Conservation (phyloP, 225 moss, liverwort and hornwort genomes). For the Bryum argenteum region DNA sequence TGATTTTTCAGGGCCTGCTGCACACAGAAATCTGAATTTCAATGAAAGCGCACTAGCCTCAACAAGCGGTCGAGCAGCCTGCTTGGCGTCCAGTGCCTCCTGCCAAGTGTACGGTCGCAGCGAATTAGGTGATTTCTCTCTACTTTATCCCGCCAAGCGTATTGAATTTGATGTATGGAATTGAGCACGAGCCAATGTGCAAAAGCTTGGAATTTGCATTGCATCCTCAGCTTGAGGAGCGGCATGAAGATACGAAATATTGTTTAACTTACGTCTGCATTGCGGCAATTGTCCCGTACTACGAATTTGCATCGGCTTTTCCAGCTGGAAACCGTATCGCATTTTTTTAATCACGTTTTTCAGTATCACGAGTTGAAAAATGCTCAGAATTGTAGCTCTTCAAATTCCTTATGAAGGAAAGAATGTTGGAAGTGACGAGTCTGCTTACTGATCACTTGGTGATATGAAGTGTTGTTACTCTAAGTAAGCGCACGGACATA, state of each 20-base stretch:
- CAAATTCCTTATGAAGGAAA: no score
- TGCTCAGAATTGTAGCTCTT: no score
- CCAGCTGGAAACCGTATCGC: no score
- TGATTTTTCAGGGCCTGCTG: conserved; percentile 20
- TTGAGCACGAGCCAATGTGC: background rate
- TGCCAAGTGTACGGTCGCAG: conserved; percentile 31
- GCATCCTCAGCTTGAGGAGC: background rate
- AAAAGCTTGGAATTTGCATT: conserved; percentile 1
- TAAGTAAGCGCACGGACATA: no score
- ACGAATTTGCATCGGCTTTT: no score
- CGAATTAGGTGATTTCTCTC: conserved; percentile 32
- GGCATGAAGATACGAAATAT: background rate
- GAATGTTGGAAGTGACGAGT: no score
- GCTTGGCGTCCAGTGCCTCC: conserved; percentile 46
- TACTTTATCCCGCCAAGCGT: conserved; percentile 2
- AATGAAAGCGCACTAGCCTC: conserved; percentile 22
- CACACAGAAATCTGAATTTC: conserved; percentile 26
- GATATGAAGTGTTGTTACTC: no score
- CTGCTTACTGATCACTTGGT: no score
- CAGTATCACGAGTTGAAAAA: no score
- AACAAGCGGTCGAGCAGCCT: conserved; percentile 28
- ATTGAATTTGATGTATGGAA: conserved; percentile 2
- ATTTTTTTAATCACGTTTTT: no score
- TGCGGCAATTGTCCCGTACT: no score
- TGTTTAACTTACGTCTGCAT: background rate